Evolutionary conservation across 306 rosid species (phyloP), one percentile per base, ranked within the genome.

Genomic region (Cucurbita maxima): DNA sequence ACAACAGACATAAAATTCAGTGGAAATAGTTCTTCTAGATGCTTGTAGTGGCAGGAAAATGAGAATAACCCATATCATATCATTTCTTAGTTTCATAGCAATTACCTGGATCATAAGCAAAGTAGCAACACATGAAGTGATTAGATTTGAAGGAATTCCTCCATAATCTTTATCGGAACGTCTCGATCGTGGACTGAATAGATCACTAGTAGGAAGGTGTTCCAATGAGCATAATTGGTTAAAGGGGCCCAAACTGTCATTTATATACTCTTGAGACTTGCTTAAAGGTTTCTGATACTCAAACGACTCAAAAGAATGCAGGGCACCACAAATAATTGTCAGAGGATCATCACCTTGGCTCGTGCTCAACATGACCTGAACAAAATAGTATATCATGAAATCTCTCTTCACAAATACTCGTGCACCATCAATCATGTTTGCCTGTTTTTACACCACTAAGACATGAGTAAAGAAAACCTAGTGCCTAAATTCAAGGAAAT

Each of bases 71-170:
- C 40, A 60, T 36, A 60, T 60, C 11, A 36, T n/a, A n/a, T n/a
- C n/a, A n/a, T n/a, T n/a, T n/a, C n/a, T n/a, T 25, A 25, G 25
- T 25, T 25, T 25, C 25, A 25, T 25, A 58, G 18, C 62, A 57
- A 43, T 84, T 78, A 94, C 98, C 96, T 94, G 96, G 53, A 94
- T 89, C 98, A 90, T 94, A 80, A 88, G 80, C 81, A 90, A 79
- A 47, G 90, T 83, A 71, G 96, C 88, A 48, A 94, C 87, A 57
- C 97, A 90, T 30, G 98, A 88, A 76, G 96, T 77, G 79, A 94
- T 89, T 72, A 94, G 85, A 76, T 87, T 94, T 0, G 96, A 87
- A 8, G 91, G 97, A 67, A 94, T 78, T 76, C 82, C 92, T 62
- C 80, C 43, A 77, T 85, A 90, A 30, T 58, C 80, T 82, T 84